These are phyloP conservation scores for Malus sylvestris DNA, from an alignment of 306 rosid genomes.

Conservation along the genomic window DNA sequence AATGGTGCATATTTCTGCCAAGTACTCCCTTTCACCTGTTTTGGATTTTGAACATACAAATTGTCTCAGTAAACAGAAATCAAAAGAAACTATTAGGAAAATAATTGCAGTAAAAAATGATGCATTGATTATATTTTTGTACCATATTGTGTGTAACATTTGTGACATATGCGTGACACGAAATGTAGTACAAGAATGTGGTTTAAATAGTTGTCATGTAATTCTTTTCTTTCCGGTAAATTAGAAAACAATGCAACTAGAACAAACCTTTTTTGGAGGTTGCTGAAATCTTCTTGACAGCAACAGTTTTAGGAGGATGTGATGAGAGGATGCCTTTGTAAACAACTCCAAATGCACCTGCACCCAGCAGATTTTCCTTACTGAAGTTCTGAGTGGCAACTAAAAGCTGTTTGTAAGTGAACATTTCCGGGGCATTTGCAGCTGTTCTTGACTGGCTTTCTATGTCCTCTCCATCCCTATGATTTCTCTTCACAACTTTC, in stretches of 20 bases:
- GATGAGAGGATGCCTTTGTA: constrained; percentile 34
- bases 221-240: no score
- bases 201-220: no score
- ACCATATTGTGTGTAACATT: not conserved
- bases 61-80: not conserved
- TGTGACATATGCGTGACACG: not conserved
- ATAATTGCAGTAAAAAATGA: not conserved
- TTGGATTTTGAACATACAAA: not conserved
- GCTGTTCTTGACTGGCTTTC: constrained; percentile 33
- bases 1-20: constrained; percentile 52
- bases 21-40: constrained; percentile 52
- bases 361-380: constrained; percentile 40
- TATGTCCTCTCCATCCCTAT: constrained; percentile 15
- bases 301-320: constrained; percentile 26
- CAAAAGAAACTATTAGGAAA: not conserved
- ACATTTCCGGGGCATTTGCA: constrained; percentile 33
- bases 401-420: constrained; percentile 35
- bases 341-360: constrained; percentile 54
- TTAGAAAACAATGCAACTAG: not conserved
- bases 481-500: constrained; percentile 19
- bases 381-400: constrained; percentile 41
- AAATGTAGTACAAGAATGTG: no score
- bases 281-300: constrained; percentile 50
- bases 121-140: not conserved
- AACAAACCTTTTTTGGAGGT: constrained; percentile 49